These are phyloP conservation scores for Trametes cubensis DNA, from an alignment of 768 basidiomycete genomes.

Conservation along the genomic window DNA sequence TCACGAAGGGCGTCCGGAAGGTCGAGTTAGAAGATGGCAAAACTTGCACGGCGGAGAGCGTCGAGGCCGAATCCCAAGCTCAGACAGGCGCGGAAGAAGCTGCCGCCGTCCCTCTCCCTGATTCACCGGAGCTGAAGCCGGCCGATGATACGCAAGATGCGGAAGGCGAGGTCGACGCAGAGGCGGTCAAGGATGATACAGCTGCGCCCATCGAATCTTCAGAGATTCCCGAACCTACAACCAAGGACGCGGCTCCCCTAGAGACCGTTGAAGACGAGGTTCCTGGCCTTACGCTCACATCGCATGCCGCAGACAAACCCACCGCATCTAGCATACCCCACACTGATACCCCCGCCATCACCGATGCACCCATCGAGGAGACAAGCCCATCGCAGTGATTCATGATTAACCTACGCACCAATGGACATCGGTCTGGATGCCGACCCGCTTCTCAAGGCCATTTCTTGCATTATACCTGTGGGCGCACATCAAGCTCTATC, in stretches of 20 bases:
- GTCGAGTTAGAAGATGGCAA: slow-evolving; percentile 58
- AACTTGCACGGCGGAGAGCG: slow-evolving; percentile 2
- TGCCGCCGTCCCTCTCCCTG: slow-evolving; percentile 42
- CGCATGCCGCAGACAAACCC: not conserved
- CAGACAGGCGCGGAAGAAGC: slow-evolving; percentile 24
- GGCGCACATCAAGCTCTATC: not conserved
- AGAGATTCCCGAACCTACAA: not conserved
- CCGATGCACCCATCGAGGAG: not conserved
- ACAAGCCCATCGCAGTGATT: not conserved
- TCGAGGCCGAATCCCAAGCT: not conserved
- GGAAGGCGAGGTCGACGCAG: slow-evolving; percentile 4
- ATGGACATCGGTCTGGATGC: not conserved
- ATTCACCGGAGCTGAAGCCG: slow-evolving; percentile 37
- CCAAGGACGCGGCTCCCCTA: not conserved
- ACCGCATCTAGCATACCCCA: not conserved
- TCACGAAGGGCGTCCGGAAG: slow-evolving; percentile 69
- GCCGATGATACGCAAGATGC: slow-evolving; percentile 5
- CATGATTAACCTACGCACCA: not conserved
- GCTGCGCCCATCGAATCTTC: not conserved
- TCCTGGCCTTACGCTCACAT: slow-evolving; percentile 21
- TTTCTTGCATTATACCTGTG: not conserved
- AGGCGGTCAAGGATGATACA: not conserved
- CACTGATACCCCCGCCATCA: not conserved
- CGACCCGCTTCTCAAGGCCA: not conserved
- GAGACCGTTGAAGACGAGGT: slow-evolving; percentile 18